Conservation (phyloP, 306 rosid genomes). For the Cicer pinnatifidum region DNA sequence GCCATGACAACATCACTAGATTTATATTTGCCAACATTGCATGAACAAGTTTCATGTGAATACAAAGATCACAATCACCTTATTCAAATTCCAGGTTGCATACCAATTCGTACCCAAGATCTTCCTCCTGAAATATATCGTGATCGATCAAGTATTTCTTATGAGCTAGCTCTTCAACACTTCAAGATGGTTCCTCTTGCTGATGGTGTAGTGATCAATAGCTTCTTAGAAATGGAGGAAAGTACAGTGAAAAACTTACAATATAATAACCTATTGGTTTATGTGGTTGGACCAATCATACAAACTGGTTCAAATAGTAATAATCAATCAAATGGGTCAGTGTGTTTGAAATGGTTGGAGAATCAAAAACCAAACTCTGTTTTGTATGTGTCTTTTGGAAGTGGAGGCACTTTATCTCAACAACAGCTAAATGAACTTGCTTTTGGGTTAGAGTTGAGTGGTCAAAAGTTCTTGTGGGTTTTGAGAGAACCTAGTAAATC, state of each 20-base stretch:
- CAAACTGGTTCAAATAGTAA: neutral
- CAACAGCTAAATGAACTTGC: slow-evolving; percentile 32
- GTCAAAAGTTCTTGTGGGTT: slow-evolving; percentile 38
- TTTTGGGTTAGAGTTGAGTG: slow-evolving; percentile 31
- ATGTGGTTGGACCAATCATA: neutral
- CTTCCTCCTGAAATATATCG: neutral
- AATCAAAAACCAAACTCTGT: neutral
- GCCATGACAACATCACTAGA: neutral
- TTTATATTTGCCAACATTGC: neutral
- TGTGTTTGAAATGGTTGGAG: neutral
- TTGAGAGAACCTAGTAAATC: slow-evolving; percentile 24
- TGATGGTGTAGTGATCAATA: neutral
- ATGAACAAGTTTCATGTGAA: slow-evolving; percentile 3
- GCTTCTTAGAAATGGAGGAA: neutral
- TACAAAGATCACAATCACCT: neutral
- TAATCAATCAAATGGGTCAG: neutral
- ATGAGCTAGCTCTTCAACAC: neutral
- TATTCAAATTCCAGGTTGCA: neutral
- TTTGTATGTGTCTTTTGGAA: slow-evolving; percentile 41
- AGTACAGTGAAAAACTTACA: neutral
- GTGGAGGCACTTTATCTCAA: slow-evolving; percentile 19
- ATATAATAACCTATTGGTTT: neutral
- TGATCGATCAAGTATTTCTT: neutral
- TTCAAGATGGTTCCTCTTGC: neutral
- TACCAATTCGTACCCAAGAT: neutral